Conservation (phyloP, 2,329 filamentous ascomycete genomes). For the Cryphonectria nitschkei region DNA sequence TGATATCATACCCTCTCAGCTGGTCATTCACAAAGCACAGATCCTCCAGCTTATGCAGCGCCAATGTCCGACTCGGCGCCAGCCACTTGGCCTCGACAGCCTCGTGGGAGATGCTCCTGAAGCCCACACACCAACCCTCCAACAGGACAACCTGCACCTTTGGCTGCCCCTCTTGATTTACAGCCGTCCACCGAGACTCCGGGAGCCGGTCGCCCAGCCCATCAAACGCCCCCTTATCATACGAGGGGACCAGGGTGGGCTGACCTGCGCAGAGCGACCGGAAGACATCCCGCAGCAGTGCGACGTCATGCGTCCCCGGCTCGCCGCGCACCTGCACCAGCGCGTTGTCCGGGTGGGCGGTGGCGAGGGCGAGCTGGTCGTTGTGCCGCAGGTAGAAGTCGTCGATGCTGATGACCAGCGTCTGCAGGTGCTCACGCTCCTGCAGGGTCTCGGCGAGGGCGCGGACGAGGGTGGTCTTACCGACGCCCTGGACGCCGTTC, state of each 20-base stretch:
- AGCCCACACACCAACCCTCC: slow-evolving; percentile 91
- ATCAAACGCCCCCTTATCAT: slow-evolving; percentile 79
- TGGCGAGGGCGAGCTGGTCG: slow-evolving; percentile 68
- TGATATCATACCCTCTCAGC: slow-evolving; percentile 50
- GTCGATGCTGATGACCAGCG: slow-evolving; percentile 80
- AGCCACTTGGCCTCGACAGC: slow-evolving; percentile 57
- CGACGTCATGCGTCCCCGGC: slow-evolving; percentile 79
- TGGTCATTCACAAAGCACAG: slow-evolving; percentile 55
- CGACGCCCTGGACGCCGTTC: slow-evolving; percentile 89
- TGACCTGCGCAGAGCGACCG: slow-evolving; percentile 54
- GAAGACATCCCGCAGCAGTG: slow-evolving; percentile 67
- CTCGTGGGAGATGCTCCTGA: slow-evolving; percentile 63
- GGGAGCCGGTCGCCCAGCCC: slow-evolving; percentile 78
- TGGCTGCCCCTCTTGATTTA: slow-evolving; percentile 55
- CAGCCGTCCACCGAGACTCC: slow-evolving; percentile 61
- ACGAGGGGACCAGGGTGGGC: slow-evolving; percentile 67
- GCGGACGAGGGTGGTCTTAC: slow-evolving; percentile 85
- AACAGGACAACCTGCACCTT: slow-evolving; percentile 72
- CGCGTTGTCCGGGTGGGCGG: slow-evolving; percentile 68
- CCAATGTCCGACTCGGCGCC: slow-evolving; percentile 53
- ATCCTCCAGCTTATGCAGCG: slow-evolving; percentile 52
- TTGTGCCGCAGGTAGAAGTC: slow-evolving; percentile 83
- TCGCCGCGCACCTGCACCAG: slow-evolving; percentile 83
- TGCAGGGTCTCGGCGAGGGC: slow-evolving; percentile 66
- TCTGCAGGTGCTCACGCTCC: slow-evolving; percentile 59